Conservation (phyloP, 805 yeast species). For the Saccharomycopsis schoenii region DNA sequence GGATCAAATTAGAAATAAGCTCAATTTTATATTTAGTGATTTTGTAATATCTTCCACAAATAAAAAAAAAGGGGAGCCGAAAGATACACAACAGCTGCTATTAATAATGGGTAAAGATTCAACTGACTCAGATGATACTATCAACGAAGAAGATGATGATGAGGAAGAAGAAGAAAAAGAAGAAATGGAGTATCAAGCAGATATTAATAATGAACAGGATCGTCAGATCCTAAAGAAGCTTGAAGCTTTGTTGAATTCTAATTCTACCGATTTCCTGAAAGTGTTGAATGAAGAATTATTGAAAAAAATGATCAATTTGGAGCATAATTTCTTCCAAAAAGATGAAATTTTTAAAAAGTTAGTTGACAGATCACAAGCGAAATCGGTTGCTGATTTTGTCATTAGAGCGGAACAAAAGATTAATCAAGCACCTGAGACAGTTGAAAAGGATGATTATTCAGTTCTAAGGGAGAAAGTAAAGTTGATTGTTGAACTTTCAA, state of each 20-base stretch:
- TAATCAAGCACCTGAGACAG: neutral
- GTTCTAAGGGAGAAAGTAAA: slow-evolving; percentile 21
- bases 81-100: neutral
- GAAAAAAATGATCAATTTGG: slow-evolving; percentile 15
- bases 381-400: slow-evolving; percentile 27
- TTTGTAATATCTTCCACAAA: neutral
- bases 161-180: neutral
- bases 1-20: neutral
- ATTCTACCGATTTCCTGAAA: neutral
- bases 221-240: neutral
- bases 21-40: neutral
- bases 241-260: neutral
- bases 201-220: neutral
- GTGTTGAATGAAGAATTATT: slow-evolving; percentile 21
- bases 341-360: slow-evolving; percentile 7
- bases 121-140: neutral
- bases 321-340: slow-evolving; percentile 17
- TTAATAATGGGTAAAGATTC: neutral
- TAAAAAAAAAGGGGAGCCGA: neutral
- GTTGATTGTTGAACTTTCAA: slow-evolving; percentile 35
- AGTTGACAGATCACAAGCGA: slow-evolving; percentile 27
- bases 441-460: slow-evolving; percentile 18
- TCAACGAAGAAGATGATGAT: neutral
- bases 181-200: neutral
- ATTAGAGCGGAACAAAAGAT: slow-evolving; percentile 20